Evolutionary conservation across 139 green algal species (phyloP), one percentile per base, ranked within the genome.

Genomic region (Edaphochlamys debaryana): DNA sequence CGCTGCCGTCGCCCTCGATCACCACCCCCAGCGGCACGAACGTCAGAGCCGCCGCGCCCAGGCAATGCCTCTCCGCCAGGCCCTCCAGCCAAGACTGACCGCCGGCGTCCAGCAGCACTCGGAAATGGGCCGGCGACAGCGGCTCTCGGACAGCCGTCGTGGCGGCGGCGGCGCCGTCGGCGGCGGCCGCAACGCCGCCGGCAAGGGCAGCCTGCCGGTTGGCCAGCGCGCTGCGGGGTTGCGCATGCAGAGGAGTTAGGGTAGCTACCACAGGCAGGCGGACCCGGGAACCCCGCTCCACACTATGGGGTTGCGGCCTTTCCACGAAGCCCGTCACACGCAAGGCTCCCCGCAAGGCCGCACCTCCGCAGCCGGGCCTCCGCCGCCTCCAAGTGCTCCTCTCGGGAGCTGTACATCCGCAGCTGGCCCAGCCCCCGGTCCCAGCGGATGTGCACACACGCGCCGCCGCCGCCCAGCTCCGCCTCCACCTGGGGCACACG

Each of bases 1-100:
- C 80, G 67, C 19, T 74, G 69, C 23, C 89, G 85, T 30, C 87
- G 87, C 37, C 88, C 67, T 27, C 88, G 50, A 67, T 29, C 60
- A 3, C 29, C 60, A 67, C 60, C 7, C 60, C 60, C 60, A 67
- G 60, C 30, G 22, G 82, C 62, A 50, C 87, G 63, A 41, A 84
- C 80, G 40, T 67, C 82, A 48, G 82, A 69, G 19, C 77, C 79
- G 42, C 64, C 36, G 48, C 67, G 54, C 13, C 86, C 60, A 62
- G 60, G 29, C 29, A 40, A 30, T 67, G 60, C 30, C 60, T 29
- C 60, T 37, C 60, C 3, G 19, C 29, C 60, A 67, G 60, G 3
- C 29, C 60, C 3, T 38, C 60, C 29, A 67, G 29, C 60, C 60
- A 67, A 5, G 60, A 29, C 60, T 67, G 60, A 30, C 60, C 60